Evolutionary conservation across 75 land plant species (phyloP).

Genomic region (Selaginella moellendorffii): DNA sequence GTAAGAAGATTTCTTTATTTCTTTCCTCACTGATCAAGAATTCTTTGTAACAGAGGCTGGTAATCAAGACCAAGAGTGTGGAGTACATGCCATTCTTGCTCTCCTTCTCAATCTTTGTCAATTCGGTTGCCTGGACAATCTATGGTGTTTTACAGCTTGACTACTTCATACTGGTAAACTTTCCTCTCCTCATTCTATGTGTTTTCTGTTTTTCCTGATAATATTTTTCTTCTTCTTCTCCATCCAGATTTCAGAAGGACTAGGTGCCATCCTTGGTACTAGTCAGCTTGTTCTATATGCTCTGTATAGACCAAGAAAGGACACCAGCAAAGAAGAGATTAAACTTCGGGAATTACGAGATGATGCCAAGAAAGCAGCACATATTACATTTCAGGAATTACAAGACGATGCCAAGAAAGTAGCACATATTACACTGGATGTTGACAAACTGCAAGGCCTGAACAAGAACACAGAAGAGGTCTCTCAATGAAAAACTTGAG

Average conservation of each 20-base stretch:
- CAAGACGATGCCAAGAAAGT: too few species aligned
- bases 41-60: background rate
- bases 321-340: too few species aligned
- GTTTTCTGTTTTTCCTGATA: background rate
- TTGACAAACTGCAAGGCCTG: too few species aligned
- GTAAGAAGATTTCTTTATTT: background rate
- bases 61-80: conserved; percentile 3
- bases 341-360: too few species aligned
- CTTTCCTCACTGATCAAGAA: background rate
- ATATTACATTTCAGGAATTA: too few species aligned
- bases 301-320: too few species aligned
- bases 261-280: background rate
- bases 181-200: background rate
- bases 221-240: background rate
- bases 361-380: too few species aligned
- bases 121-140: background rate
- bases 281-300: background rate
- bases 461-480: too few species aligned
- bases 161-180: background rate
- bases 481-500: too few species aligned
- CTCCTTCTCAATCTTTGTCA: conserved; percentile 5
- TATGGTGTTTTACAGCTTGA: background rate
- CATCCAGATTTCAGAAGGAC: conserved; percentile 3
- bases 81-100: conserved; percentile 9
- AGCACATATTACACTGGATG: too few species aligned